Conservation (phyloP, 768 basidiomycete genomes). For the Lactarius trivialis region DNA sequence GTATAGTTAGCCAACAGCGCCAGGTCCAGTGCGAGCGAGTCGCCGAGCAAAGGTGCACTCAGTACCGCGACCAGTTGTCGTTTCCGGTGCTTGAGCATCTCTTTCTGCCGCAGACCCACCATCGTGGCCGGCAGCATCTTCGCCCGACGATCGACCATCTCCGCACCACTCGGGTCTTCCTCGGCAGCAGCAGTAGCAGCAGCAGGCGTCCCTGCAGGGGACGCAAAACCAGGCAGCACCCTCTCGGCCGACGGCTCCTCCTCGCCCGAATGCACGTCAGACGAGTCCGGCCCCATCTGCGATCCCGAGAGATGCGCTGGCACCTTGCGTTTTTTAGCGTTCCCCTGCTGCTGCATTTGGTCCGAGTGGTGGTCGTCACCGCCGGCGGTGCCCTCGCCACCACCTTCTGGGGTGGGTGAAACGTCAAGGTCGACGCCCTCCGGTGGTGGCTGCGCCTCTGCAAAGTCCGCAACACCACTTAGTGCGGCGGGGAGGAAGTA, state of each 20-base stretch:
- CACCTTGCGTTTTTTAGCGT: conserved; percentile 86
- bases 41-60: conserved; percentile 57
- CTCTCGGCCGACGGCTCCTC: conserved; percentile 37
- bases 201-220: background rate
- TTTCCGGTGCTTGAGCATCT: conserved; percentile 60
- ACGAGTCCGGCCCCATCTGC: conserved; percentile 37
- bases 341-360: conserved; percentile 68
- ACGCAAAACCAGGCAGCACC: conserved; percentile 24
- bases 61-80: conserved; percentile 66
- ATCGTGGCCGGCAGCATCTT: conserved; percentile 54
- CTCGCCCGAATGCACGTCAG: conserved; percentile 36
- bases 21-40: conserved; percentile 71
- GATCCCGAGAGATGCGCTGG: conserved; percentile 51
- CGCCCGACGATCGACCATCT: conserved; percentile 29
- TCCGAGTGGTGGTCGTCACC: conserved; percentile 64
- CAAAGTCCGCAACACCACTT: conserved; percentile 41
- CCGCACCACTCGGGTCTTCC: conserved; percentile 4
- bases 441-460: conserved; percentile 25
- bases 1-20: conserved; percentile 50
- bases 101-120: conserved; percentile 70
- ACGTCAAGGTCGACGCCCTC: conserved; percentile 25
- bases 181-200: background rate
- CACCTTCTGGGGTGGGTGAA: conserved; percentile 18
- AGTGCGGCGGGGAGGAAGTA: conserved; percentile 53
- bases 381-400: conserved; percentile 41